These are phyloP conservation scores for barley (Hordeum vulgare) DNA, from an alignment of 176 grass and related monocot species.

Conservation along the genomic window MorexV3_pseudomolecules_assembly NC_058524.1:605236344-605236843, in stretches of 20 bases:
- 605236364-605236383: too few relatives aligned
- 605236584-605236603: neutral
- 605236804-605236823: too few relatives aligned
- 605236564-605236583: neutral
- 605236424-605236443: too few relatives aligned
- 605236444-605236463: too few relatives aligned
- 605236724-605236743: neutral
- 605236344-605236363: too few relatives aligned
- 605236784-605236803: neutral
- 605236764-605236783: neutral
- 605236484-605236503: too few relatives aligned
- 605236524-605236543: neutral
- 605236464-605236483: too few relatives aligned
- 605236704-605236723: neutral
- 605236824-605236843: neutral
- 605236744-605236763: neutral
- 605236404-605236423: too few relatives aligned
- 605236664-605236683: conserved; percentile 2
- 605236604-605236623: neutral
- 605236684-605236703: too few relatives aligned
- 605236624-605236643: neutral
- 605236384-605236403: too few relatives aligned
- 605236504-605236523: neutral
- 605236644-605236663: neutral
- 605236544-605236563: neutral